Conservation (phyloP, 148 eudicot genomes). For the Talinum fruticosum region DNA sequence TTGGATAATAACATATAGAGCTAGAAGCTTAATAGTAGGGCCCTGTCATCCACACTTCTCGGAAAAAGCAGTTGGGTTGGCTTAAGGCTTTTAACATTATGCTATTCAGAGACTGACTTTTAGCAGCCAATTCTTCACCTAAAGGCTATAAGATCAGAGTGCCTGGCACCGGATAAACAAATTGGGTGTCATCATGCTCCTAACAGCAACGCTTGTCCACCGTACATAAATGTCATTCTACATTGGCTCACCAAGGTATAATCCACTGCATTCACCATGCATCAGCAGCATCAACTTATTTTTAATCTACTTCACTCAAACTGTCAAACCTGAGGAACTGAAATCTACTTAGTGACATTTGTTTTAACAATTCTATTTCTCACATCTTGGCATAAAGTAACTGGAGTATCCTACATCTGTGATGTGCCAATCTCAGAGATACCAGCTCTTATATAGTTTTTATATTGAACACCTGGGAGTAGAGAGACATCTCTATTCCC, state of each 20-base stretch:
- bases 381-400: neutral
- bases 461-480: too few species aligned
- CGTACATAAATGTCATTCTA: neutral
- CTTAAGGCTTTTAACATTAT: neutral
- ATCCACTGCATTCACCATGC: neutral
- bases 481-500: too few species aligned
- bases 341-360: slow-evolving; percentile 1
- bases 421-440: neutral
- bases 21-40: neutral
- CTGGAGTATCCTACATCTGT: neutral
- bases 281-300: neutral
- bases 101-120: neutral
- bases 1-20: too few species aligned
- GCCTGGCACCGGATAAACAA: neutral
- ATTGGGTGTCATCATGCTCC: neutral
- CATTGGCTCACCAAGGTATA: neutral
- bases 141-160: neutral
- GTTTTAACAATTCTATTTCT: neutral
- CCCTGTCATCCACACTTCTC: neutral
- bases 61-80: neutral
- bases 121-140: neutral
- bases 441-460: too few species aligned
- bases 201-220: neutral
- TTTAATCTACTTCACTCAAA: neutral
- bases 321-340: neutral